Base-by-base conservation (phyloP, 805 yeast species). In the Starmera dryadoides region DNA sequence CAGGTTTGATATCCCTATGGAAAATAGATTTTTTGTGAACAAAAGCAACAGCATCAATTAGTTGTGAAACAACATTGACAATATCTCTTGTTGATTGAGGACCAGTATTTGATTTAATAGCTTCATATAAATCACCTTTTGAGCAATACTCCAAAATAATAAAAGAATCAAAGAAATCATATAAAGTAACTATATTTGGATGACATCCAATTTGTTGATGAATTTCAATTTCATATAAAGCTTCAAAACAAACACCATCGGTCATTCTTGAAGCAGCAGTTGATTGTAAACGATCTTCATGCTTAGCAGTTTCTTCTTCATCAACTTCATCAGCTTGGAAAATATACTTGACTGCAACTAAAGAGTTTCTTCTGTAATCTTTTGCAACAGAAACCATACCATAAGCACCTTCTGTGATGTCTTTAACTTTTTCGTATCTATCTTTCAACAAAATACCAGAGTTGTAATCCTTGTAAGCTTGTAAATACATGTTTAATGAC, bases 301-400 rank as follows among this genome's bases (percentile, higher is more conserved):
- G 53, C 18, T 44, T 42, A 29, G 44, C 42, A 43, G 45, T 46
- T 42, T 53, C 53, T 5, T 51, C 45, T 11, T 56, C 59, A 37
- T 64, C 69, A 35, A 63, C 62, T 41, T 67, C 65, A 33, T 73
- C 74, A 19, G 73, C 53, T 17, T 85, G 81, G 49, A 78, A 81
- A 40, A 88, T 81, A 56, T 85, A 86, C 62, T 91, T 89, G 44
- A 91, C 78, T 3, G 97, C 98, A 22, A 85, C 94, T 35, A 84
- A 62, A 40, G 67, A 64, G 30, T 66, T 61, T 20, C 71, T 68
- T 18, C 50, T 47, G 4, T 60, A 49, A 58, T 91, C 96, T 51
- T 78, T 79, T 9, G 96, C 97, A 20, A 91, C 69, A 2, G 94
- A 79, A 8, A 91, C 98, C 35, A 84, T 74, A 37, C 98, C 98